Base-by-base conservation (phyloP, 345 rosid genomes). In the Pistacia vera region DNA sequence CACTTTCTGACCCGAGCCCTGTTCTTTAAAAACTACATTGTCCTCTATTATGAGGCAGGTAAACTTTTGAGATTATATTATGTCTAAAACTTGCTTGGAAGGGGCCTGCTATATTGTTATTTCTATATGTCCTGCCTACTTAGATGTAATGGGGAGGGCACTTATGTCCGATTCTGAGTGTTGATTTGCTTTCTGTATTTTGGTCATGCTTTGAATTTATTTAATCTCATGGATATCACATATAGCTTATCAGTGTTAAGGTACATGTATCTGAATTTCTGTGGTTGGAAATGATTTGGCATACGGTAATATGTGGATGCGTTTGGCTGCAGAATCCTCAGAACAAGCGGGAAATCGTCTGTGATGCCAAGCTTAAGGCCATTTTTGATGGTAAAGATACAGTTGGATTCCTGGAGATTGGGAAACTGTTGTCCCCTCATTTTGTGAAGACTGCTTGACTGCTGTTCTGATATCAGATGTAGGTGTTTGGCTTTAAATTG, bases 361-460 rank as follows among this genome's bases (percentile, higher is more conserved):
- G 97, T 75, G 97, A 95, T 71, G 92, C 75, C 35, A 91, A 93
- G 88, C 78, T 95, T 62, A 93, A 95, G 93, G 70, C 83, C 38
- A 77, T 94, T 57, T 91, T 92, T 11, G 79, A 84, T 41, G 97
- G 93, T 51, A 95, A 86, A 81, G 93, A 89, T 38, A 87, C 70
- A 22, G 91, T 95, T 11, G 88, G 90, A 49, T 85, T 94, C 80
- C 81, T 91, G 73, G 97, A 95, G 89, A 82, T 95, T 56, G 89
- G 82, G 11, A 92, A 95, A 83, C 77, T 91, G 80, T 79, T 93
- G 75, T 70, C 93, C 4, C 78, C 58, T 44, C 97, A 95, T 80
- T 91, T 95, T 76, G 74, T 85, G 71, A 92, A 93, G 85, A 33
- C 90, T 11, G 76, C 20, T 72, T 86, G 72, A 66, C 58, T 57